Conservation (phyloP, 2,329 filamentous ascomycete species). For the Lithohypha guttulata region DNA sequence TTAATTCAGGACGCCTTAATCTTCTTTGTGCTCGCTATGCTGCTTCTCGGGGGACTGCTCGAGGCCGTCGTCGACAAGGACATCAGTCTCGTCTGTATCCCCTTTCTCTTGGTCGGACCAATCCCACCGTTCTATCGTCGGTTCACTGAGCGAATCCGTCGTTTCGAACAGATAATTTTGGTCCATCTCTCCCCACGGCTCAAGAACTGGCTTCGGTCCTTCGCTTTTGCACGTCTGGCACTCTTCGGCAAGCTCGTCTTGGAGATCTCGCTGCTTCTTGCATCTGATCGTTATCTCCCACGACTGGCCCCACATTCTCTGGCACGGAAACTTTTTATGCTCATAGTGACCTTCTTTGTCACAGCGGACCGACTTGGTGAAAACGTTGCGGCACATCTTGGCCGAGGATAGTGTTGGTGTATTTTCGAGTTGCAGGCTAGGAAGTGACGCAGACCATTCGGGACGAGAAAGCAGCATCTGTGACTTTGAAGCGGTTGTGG, state of each 20-base stretch:
- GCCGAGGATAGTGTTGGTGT: too few relatives aligned
- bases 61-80: not conserved
- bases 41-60: not conserved
- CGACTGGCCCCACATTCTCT: not conserved
- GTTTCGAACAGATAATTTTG: not conserved
- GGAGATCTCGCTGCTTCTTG: not conserved
- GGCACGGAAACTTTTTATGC: not conserved
- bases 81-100: not conserved
- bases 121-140: not conserved
- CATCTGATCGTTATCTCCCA: not conserved
- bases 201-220: not conserved
- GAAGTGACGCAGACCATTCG: too few relatives aligned
- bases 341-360: not conserved
- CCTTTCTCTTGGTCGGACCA: not conserved
- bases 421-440: too few relatives aligned
- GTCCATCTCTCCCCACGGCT: not conserved
- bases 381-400: constrained; percentile 4
- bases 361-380: constrained; percentile 6
- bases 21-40: too few relatives aligned
- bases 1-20: too few relatives aligned
- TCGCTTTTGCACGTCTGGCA: constrained; percentile 2
- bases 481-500: too few relatives aligned
- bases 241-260: not conserved
- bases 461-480: too few relatives aligned
- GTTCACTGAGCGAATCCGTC: not conserved